Percentiles rank a stretch among this genome's conserved stretches.
These are phyloP conservation scores for Ceratocystis albifundus DNA, from an alignment of 2,329 filamentous ascomycete species.

Conservation along the genomic window DNA sequence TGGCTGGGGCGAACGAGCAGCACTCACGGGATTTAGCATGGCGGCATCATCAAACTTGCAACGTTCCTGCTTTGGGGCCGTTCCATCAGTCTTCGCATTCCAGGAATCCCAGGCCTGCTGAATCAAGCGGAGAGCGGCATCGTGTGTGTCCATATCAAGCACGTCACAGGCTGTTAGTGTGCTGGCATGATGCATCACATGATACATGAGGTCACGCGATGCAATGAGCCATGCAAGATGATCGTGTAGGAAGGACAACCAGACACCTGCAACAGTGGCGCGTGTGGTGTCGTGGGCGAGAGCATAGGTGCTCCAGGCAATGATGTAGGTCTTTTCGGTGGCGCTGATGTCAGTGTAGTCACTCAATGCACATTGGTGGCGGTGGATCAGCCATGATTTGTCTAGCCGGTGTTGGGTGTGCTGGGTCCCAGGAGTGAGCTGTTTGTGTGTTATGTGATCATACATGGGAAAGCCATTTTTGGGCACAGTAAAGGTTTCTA, in stretches of 20 bases:
- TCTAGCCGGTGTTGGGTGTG: slow-evolving; percentile 36
- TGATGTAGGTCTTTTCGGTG: slow-evolving; percentile 47
- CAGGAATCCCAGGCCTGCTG: slow-evolving; percentile 31
- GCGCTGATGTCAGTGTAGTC: slow-evolving; percentile 46
- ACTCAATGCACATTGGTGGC: slow-evolving; percentile 45
- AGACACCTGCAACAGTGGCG: slow-evolving; percentile 41
- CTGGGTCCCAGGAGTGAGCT: slow-evolving; percentile 38
- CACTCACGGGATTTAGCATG: not conserved
- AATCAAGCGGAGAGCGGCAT: slow-evolving; percentile 35
- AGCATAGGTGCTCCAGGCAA: slow-evolving; percentile 47
- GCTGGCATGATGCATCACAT: slow-evolving; percentile 45
- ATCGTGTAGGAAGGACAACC: slow-evolving; percentile 41
- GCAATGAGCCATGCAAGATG: slow-evolving; percentile 44
- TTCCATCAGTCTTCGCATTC: not conserved
- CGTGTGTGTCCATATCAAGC: slow-evolving; percentile 36
- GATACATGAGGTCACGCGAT: slow-evolving; percentile 38
- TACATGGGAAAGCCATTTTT: slow-evolving; percentile 39
- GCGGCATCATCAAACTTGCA: not conserved
- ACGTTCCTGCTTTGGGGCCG: not conserved
- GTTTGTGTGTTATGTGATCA: slow-evolving; percentile 45
- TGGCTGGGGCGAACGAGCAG: not conserved
- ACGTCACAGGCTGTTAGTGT: slow-evolving; percentile 41
- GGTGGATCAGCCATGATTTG: slow-evolving; percentile 46
- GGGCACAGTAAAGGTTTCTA: slow-evolving; percentile 37
- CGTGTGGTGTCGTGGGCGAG: slow-evolving; percentile 41